A percentile compares a stretch with the other conserved stretches of the same genome.
These are phyloP conservation scores for Solanum okadae DNA, from an alignment of 257 asterid genomes.

Conservation along the genomic window DNA sequence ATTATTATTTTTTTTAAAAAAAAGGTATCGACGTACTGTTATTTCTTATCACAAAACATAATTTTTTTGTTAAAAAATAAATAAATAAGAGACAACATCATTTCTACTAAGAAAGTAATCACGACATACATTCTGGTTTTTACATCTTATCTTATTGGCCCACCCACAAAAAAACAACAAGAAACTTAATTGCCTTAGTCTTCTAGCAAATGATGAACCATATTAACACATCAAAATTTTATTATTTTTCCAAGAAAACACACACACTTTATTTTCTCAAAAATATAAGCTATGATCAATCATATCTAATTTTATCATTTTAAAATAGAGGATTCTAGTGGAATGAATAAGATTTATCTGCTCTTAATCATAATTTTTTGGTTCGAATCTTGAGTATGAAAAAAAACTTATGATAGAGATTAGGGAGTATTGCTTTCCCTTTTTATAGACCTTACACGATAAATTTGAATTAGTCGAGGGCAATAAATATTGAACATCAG, in stretches of 20 bases:
- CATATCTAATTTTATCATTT: not conserved
- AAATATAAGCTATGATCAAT: not conserved
- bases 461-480: not conserved
- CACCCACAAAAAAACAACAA: slow-evolving; percentile 4
- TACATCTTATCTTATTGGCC: slow-evolving; percentile 14
- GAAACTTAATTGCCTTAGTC: slow-evolving; percentile 22
- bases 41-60: not conserved
- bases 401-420: not conserved
- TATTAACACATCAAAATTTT: not conserved
- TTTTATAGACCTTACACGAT: not conserved
- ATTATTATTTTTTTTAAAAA: not conserved
- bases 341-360: not conserved
- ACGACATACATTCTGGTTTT: slow-evolving; percentile 12
- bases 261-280: not conserved
- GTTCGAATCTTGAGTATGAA: not conserved
- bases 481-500: not conserved
- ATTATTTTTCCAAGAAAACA: not conserved
- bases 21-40: not conserved
- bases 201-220: slow-evolving; percentile 17
- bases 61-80: not conserved
- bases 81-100: slow-evolving; percentile 23
- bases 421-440: not conserved
- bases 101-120: slow-evolving; percentile 20
- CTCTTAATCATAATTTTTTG: too few relatives aligned
- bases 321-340: not conserved